Base-by-base conservation (phyloP, 2,329 filamentous ascomycete genomes). In the Coniochaeta pulveracea region DNA sequence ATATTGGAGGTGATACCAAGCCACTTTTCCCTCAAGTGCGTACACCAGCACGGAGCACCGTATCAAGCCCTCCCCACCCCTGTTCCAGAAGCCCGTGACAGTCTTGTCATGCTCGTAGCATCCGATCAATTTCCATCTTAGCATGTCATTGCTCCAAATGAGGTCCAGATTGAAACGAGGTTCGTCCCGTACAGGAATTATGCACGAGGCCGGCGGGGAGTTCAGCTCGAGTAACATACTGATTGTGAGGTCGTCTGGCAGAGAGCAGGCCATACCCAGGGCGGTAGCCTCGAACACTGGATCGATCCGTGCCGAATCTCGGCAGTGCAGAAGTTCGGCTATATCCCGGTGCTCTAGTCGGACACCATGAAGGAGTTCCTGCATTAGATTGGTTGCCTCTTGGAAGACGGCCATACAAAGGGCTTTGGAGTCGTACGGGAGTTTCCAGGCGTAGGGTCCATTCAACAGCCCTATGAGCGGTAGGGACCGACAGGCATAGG, bases 211-310 rank as follows among this genome's bases (percentile, higher is more conserved):
- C n/a, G n/a, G n/a, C n/a, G n/a, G n/a, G n/a, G n/a, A n/a, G n/a
- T n/a, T n/a, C n/a, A n/a, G n/a, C n/a, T n/a, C n/a, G n/a, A n/a
- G n/a, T n/a, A n/a, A n/a, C n/a, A n/a, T n/a, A n/a, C n/a, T n/a
- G n/a, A n/a, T n/a, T n/a, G n/a, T n/a, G n/a, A n/a, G n/a, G n/a
- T n/a, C n/a, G n/a, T n/a, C n/a, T n/a, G n/a, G n/a, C n/a, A n/a
- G n/a, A n/a, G n/a, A n/a, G n/a, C n/a, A n/a, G n/a, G n/a, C n/a
- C 14, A 33, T 33, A 15, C 30, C 16, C 2, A 33, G 3, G 14
- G 30, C 30, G 8, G 30, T 33, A 4, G 30, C 30, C 25, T 33
- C 30, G 8, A 33, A 14, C 12, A 33, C 5, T n/a, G 22, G 22
- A n/a, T 24, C n/a, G 9, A 8, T 24, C n/a, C 22, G 9, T n/a